Base-by-base conservation (phyloP, 257 asterid species). In the Jacaranda copaia region DNA sequence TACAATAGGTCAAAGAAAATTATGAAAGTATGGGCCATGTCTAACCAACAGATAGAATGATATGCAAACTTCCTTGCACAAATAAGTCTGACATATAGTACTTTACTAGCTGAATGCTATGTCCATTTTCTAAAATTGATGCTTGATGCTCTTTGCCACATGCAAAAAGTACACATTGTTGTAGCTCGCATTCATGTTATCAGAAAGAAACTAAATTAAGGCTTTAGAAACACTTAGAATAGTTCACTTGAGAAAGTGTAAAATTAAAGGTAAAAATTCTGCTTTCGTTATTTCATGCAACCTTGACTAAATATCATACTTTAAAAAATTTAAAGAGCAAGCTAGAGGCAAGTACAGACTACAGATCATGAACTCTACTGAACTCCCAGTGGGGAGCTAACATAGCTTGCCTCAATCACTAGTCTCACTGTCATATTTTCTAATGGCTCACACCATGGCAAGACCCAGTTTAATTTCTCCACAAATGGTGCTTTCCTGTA, bases 1-100 rank as follows among this genome's bases (percentile, higher is more conserved):
- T 55, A 58, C 64, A 52, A 43, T 25, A 57, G 39, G 68, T 53
- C 75, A 74, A 51, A 55, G 70, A 40, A 57, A 39, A 62, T 45
- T 43, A 63, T 51, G 81, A 58, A 18, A 61, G 70, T 63, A 25
- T 25, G 32, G 32, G 32, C 2, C 32, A 49, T 67, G 62, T 46
- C 2, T 16, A 48, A 46, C 53, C 43, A 66, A 43, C 49, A 72
- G 35, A 68, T 49, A 55, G 48, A 19, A 68, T 39, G 63, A 35
- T 55, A 55, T 46, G 35, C 19, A 57, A 32, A 32, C 7, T 32
- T 70, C 58, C 57, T 35, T 32, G 35, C 63, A 69, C 38, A 51
- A 56, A 59, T 9, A 62, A 67, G 70, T 18, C 32, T 25, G 18
- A 19, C 51, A 63, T 39, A 15, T 20, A 56, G 35, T 48, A 43